Evolutionary conservation across 2,329 filamentous ascomycete genomes (phyloP).

Genomic region (Trematosphaeria pertusa): DNA sequence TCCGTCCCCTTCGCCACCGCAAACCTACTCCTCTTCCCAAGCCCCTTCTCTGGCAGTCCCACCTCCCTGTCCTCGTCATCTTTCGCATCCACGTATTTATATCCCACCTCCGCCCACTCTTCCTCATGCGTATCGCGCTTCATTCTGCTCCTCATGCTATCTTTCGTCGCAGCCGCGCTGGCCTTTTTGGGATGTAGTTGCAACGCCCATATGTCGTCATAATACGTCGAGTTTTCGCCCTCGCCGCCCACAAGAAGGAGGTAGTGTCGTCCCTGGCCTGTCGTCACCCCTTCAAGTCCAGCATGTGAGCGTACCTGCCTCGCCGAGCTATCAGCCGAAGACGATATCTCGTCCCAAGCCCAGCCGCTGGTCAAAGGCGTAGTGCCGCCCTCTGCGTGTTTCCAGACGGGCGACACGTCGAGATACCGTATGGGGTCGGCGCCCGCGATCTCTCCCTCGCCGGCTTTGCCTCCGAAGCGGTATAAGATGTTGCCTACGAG

Average conservation of each 20-base stretch:
- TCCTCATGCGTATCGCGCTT: slow-evolving; percentile 56
- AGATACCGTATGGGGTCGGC: slow-evolving; percentile 36
- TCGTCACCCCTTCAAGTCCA: slow-evolving; percentile 56
- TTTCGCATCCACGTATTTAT: slow-evolving; percentile 53
- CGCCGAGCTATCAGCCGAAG: slow-evolving; percentile 14
- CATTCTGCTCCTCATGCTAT: slow-evolving; percentile 55
- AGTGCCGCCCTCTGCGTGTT: slow-evolving; percentile 44
- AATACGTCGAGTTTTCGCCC: slow-evolving; percentile 28
- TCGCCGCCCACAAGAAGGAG: slow-evolving; percentile 60
- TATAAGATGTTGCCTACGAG: slow-evolving; percentile 57
- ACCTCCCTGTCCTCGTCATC: slow-evolving; percentile 51
- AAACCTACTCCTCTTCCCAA: slow-evolving; percentile 51
- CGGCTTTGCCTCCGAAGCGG: slow-evolving; percentile 50
- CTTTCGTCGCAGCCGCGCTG: slow-evolving; percentile 59
- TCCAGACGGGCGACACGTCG: slow-evolving; percentile 43
- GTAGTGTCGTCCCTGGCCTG: slow-evolving; percentile 61
- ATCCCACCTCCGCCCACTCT: slow-evolving; percentile 60
- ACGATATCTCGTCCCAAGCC: slow-evolving; percentile 39
- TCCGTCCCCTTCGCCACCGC: slow-evolving; percentile 51
- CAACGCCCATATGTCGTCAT: slow-evolving; percentile 60
- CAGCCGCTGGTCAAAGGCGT: slow-evolving; percentile 43
- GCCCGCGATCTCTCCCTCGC: slow-evolving; percentile 20
- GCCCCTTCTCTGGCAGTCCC: slow-evolving; percentile 43
- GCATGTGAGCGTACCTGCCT: slow-evolving; percentile 48
- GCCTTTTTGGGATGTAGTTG: slow-evolving; percentile 58